phyloP scores from a whole-genome alignment of 441 rosid genomes.

The Dalechampia spathulata region DNA sequence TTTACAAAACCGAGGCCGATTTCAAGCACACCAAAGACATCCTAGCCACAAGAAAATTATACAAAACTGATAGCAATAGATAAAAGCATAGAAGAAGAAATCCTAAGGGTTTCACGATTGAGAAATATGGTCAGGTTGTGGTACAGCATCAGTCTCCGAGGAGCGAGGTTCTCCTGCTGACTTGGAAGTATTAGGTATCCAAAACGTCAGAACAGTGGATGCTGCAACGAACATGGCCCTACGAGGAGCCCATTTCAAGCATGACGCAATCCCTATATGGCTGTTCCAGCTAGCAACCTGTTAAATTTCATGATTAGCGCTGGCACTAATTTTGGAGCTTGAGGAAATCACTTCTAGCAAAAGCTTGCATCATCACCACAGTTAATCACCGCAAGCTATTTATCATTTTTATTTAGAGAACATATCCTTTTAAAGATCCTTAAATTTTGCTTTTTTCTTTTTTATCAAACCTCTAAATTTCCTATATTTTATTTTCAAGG shows the following conservation, averaged over 20 bases:
- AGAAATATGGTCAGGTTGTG: constrained; percentile 24
- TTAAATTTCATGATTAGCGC: neutral
- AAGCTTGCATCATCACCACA: no score
- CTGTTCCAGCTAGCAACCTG: constrained; percentile 83
- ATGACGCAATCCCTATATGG: constrained; percentile 67
- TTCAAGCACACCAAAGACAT: neutral
- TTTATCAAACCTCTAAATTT: no score
- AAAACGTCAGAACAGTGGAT: constrained; percentile 74
- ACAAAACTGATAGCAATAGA: neutral
- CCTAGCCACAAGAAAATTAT: neutral
- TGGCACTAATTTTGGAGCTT: no score
- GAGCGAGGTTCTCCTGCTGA: constrained; percentile 27
- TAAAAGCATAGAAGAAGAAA: neutral
- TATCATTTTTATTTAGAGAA: no score
- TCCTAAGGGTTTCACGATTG: constrained; percentile 19
- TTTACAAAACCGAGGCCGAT: constrained; percentile 6
- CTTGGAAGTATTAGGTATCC: constrained; percentile 67
- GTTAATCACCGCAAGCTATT: no score
- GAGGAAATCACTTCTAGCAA: no score
- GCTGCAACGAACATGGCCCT: constrained; percentile 88
- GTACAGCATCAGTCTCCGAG: constrained; percentile 19
- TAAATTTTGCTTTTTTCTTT: no score
- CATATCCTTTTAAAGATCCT: no score
- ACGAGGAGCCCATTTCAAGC: constrained; percentile 97
- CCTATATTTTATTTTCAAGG: no score